Base-by-base conservation (phyloP, 1,284 basidiomycete species). In the Tilletia indica region DNA sequence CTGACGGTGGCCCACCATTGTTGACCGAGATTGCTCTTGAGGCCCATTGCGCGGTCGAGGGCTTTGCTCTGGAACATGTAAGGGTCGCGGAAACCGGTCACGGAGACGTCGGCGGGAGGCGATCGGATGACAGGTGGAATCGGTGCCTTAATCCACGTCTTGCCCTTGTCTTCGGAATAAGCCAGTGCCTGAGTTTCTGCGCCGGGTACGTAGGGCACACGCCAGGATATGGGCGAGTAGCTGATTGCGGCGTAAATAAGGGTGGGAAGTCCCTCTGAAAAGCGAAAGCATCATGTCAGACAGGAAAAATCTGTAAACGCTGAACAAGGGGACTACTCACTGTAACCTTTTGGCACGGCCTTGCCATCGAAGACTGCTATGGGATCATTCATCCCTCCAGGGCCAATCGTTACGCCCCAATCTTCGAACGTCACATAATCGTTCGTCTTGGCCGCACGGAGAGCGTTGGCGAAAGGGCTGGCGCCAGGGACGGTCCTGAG, bases 281-380 rank as follows among this genome's bases (percentile, higher is more conserved):
- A 2, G 34, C 5, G 5, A 16, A 9, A 4, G 12, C 12, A 36
- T 6, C 19, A 1, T 19, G 34, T 64, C 16, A 64, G 38, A 16
- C 6, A 39, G 6, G 42, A 14, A 8, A 45, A 14, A n/a, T n/a
- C 1, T 45, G 14, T 8, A 45, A 1, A 14, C 0, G 9, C 14
- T 8, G 42, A 3, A 45, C 9, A 8, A 45, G 14, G 42, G 14
- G 14, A 3, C 61, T 6, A 64, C 61, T 64, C 61, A 64, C 61
- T 71, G 61, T 74, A 74, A 4, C 74, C 74, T 14, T 70, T 47
- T 0, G 74, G 70, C 12, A 72, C 48, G 0, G 72, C 74, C n/a
- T 67, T 68, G 25, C 74, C 74, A 38, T 76, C 74, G 39, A 76
- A 76, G 16, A 74, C 72, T 25, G 74, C 72, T 36, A 76, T 31